Base-by-base conservation (phyloP, 1,139 yeast genomes). In the Martiniozyma asiatica region DNA sequence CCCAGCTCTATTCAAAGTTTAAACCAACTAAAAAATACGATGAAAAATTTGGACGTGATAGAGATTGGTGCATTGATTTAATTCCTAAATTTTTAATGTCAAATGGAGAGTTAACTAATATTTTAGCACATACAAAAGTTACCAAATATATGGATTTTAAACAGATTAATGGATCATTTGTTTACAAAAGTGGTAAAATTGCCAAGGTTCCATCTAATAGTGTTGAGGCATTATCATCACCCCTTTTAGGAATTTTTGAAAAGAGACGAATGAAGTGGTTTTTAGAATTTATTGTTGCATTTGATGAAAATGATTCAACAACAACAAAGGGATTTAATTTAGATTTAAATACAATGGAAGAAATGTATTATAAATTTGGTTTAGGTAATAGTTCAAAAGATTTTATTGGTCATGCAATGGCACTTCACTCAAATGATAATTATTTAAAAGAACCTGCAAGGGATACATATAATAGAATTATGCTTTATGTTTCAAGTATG, bases 371-470 rank as follows among this genome's bases (percentile, higher is more conserved):
- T 51, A 78, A 89, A 55, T 92, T 78, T 51, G 94, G 97, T 8
- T 70, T 89, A 39, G 97, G 92, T 48, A 71, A 72, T 36, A 95
- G 96, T 27, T 87, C 98, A 20, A 79, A 84, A 50, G 97, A 92
- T 56, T 89, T 89, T 50, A 81, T 92, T 44, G 99, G 98, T 25
- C 98, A 89, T 56, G 92, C 98, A 12, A 92, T 89, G 98, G 99
- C 97, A 6, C 68, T 89, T 39, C 87, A 94, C 80, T 70, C 93
- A 19, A 87, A 85, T 44, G 98, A 89, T 50, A 89, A 82, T 38
- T 89, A 89, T 55, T 61, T 89, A 50, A 69, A 65, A 41, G 76
- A 82, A 55, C 95, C 94, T 7, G 96, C 96, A 4, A 72, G 95
- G 51, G 95, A 89, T 48, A 77, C 96, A 11, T 73, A 80, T 47